Percentiles rank a stretch among this genome's conserved stretches.
phyloP scores from a whole-genome alignment of 2,329 filamentous ascomycete species.

The Fusarium pininemorale region DNA sequence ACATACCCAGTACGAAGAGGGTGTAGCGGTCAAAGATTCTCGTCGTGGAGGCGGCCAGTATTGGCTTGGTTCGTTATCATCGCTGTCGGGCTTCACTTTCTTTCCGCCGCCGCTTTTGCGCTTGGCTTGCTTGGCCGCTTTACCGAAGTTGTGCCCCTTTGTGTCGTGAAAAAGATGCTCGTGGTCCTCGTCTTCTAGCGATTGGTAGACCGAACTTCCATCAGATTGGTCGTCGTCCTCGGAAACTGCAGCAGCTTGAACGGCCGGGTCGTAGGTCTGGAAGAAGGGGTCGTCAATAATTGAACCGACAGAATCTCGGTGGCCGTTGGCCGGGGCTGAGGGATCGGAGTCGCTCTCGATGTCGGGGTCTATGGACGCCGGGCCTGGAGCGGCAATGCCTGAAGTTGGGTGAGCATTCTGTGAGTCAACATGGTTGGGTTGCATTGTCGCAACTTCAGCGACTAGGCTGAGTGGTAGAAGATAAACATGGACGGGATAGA shows the following conservation, averaged over 20 bases:
- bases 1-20: constrained; percentile 52
- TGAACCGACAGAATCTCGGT: constrained; percentile 61
- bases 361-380: constrained; percentile 37
- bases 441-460: constrained; percentile 45
- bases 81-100: constrained; percentile 33
- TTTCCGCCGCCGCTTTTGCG: constrained; percentile 27
- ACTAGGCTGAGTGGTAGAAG: constrained; percentile 36
- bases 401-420: constrained; percentile 40
- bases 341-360: constrained; percentile 35
- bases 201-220: constrained; percentile 41
- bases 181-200: constrained; percentile 42
- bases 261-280: constrained; percentile 53
- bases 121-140: constrained; percentile 3
- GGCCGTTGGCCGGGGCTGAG: constrained; percentile 26
- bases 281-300: constrained; percentile 67
- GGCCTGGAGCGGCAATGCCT: constrained; percentile 32
- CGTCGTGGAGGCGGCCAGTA: constrained; percentile 57
- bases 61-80: constrained; percentile 44
- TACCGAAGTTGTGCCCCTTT: constrained; percentile 12
- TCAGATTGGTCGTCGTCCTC: constrained; percentile 37
- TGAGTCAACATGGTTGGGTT: constrained; percentile 39
- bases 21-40: constrained; percentile 58
- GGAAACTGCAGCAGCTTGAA: constrained; percentile 40
- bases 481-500: constrained; percentile 39
- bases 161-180: constrained; percentile 46